Evolutionary conservation across 2,329 filamentous ascomycete genomes (phyloP).

Genomic region (Exophiala sp.): DNA sequence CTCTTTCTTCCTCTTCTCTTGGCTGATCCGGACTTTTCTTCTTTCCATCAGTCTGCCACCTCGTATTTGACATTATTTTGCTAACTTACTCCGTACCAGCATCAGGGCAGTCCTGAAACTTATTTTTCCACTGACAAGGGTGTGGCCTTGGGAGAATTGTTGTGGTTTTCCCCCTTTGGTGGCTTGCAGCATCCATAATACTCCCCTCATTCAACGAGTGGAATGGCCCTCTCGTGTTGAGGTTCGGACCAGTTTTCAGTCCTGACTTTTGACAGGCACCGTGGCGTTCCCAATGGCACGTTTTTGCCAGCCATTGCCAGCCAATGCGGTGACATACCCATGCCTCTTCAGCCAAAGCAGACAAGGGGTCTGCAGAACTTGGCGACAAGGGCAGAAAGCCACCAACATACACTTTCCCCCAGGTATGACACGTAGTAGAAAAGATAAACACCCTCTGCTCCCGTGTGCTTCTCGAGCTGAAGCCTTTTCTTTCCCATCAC

Average conservation of each 20-base stretch:
- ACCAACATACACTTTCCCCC: not conserved
- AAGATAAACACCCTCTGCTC: conserved; percentile 13
- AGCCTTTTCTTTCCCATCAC: conserved; percentile 1
- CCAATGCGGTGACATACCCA: not conserved
- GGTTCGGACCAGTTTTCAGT: not conserved
- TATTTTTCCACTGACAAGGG: too few species aligned
- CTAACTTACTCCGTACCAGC: too few species aligned
- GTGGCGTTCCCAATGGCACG: not conserved
- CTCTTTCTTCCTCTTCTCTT: not conserved
- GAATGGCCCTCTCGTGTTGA: not conserved
- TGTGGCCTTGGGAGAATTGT: too few species aligned
- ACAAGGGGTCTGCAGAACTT: not conserved
- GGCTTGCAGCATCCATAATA: too few species aligned
- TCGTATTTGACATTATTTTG: too few species aligned
- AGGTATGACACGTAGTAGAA: conserved; percentile 16
- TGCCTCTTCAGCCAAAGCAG: not conserved
- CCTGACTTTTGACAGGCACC: not conserved
- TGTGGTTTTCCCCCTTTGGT: too few species aligned
- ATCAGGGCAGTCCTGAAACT: too few species aligned
- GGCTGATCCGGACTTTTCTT: conserved; percentile 13
- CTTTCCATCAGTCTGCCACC: not conserved
- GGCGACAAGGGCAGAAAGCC: not conserved
- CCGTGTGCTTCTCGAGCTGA: conserved; percentile 2
- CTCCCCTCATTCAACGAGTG: too few species aligned
- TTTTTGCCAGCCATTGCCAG: not conserved